A percentile compares a stretch with the other conserved stretches of the same genome.
Evolutionary conservation across 1,284 basidiomycete species (phyloP).

Genomic region (Takashimella koratensis): DNA sequence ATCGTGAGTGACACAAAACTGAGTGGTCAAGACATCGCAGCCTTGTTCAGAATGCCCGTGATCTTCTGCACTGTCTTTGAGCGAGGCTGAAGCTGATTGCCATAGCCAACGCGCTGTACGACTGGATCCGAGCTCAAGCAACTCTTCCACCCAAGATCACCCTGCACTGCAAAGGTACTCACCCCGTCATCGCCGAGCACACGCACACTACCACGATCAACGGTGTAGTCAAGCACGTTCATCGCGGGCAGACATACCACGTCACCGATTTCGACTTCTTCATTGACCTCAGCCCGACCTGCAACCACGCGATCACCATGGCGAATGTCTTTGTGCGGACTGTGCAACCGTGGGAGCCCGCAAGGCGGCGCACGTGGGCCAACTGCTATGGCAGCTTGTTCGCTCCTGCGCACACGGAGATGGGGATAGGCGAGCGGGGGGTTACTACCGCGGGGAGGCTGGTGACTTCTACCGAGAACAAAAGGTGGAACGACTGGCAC

Average conservation of each 20-base stretch:
- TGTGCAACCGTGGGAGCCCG: constrained; percentile 9
- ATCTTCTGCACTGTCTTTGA: neutral
- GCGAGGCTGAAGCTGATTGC: neutral
- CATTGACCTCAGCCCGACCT: constrained; percentile 32
- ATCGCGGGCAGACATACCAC: constrained; percentile 24
- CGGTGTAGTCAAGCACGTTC: constrained; percentile 12
- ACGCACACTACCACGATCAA: constrained; percentile 21
- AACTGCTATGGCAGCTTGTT: constrained; percentile 13
- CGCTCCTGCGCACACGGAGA: constrained; percentile 5
- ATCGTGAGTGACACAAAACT: no score
- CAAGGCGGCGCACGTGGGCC: constrained; percentile 18
- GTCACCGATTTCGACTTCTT: constrained; percentile 42
- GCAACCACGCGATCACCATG: constrained; percentile 27
- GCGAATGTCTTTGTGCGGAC: constrained; percentile 29
- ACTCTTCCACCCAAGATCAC: constrained; percentile 23
- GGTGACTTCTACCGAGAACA: constrained; percentile 5
- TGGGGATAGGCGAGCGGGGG: constrained; percentile 1
- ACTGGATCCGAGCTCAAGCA: constrained; percentile 32
- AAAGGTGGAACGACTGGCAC: constrained; percentile 7
- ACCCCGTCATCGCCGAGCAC: constrained; percentile 20
- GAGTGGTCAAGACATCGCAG: no score
- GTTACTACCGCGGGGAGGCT: constrained; percentile 13
- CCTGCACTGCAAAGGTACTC: constrained; percentile 24
- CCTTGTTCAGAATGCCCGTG: neutral
- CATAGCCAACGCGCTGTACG: constrained; percentile 33